Percentiles rank a stretch among this genome's conserved stretches.
These are phyloP conservation scores for Paecilomyces formosus DNA, from an alignment of 2,329 filamentous ascomycete species.

Conservation along the genomic window DNA sequence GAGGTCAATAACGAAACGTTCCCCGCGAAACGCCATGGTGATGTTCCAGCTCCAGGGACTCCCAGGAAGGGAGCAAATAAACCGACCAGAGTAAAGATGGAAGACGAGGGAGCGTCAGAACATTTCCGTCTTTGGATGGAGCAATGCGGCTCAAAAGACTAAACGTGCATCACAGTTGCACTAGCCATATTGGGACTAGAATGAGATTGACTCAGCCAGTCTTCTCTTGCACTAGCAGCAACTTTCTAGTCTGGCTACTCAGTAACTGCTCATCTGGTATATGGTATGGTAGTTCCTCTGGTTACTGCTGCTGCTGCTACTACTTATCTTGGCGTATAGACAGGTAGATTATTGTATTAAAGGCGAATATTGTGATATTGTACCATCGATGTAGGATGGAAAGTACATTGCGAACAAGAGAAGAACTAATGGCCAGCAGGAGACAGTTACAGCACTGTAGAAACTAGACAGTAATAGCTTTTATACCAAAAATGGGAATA, in stretches of 20 bases:
- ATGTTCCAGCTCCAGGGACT: not conserved
- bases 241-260: not conserved
- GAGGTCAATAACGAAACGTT: slow-evolving; percentile 55
- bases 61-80: not conserved
- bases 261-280: not conserved
- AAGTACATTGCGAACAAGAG: too few species aligned
- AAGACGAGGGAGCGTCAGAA: not conserved
- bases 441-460: too few species aligned
- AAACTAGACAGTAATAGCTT: too few species aligned
- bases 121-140: slow-evolving; percentile 18
- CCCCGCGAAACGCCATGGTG: slow-evolving; percentile 47
- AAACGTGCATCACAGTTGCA: slow-evolving; percentile 16
- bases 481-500: too few species aligned
- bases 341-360: too few species aligned
- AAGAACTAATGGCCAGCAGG: too few species aligned
- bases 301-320: too few species aligned
- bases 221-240: not conserved
- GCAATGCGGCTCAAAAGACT: slow-evolving; percentile 33
- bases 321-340: too few species aligned
- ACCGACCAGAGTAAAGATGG: not conserved
- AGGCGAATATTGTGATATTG: too few species aligned
- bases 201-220: not conserved
- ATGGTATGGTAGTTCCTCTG: not conserved
- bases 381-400: too few species aligned
- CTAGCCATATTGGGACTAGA: slow-evolving; percentile 16